Conservation (phyloP, 331 rosid species). For the Dryas integrifolia region DNA sequence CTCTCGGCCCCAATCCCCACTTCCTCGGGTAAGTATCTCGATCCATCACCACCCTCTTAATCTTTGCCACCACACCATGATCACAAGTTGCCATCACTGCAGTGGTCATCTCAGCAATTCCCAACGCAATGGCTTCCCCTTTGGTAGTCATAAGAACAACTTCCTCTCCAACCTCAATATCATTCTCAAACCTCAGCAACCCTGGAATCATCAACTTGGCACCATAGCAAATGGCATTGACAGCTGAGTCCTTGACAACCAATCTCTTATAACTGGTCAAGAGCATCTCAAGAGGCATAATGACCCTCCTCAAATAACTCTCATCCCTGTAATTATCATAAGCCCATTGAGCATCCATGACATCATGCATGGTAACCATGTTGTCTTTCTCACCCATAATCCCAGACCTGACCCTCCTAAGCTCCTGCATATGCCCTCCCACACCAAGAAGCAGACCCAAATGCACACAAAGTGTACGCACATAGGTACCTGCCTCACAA, state of each 20-base stretch:
- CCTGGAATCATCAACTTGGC: slow-evolving; percentile 96
- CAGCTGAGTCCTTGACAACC: slow-evolving; percentile 94
- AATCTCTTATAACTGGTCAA: slow-evolving; percentile 67
- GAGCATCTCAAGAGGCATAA: slow-evolving; percentile 64
- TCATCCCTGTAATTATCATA: slow-evolving; percentile 75
- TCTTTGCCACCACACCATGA: slow-evolving; percentile 88
- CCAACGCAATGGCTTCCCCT: slow-evolving; percentile 89
- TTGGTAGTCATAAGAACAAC: slow-evolving; percentile 92
- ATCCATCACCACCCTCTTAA: slow-evolving; percentile 97
- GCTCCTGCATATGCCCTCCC: slow-evolving; percentile 95
- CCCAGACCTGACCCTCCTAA: slow-evolving; percentile 91
- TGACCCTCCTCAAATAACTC: slow-evolving; percentile 71
- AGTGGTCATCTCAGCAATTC: slow-evolving; percentile 96
- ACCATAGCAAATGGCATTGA: slow-evolving; percentile 92
- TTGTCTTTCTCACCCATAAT: slow-evolving; percentile 90
- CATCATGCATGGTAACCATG: slow-evolving; percentile 96
- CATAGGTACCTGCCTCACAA: slow-evolving; percentile 94
- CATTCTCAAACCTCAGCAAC: slow-evolving; percentile 80
- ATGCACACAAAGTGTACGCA: slow-evolving; percentile 86
- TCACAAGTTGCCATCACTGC: slow-evolving; percentile 94
- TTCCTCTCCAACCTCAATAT: slow-evolving; percentile 88
- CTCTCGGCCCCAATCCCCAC: slow-evolving; percentile 77
- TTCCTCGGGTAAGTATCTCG: slow-evolving; percentile 84
- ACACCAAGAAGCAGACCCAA: slow-evolving; percentile 89
- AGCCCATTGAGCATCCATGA: slow-evolving; percentile 85